Percentiles rank a stretch among this genome's conserved stretches.
Conservation (phyloP, 352 stramenopile genomes). For the Plasmopara viticola region DNA sequence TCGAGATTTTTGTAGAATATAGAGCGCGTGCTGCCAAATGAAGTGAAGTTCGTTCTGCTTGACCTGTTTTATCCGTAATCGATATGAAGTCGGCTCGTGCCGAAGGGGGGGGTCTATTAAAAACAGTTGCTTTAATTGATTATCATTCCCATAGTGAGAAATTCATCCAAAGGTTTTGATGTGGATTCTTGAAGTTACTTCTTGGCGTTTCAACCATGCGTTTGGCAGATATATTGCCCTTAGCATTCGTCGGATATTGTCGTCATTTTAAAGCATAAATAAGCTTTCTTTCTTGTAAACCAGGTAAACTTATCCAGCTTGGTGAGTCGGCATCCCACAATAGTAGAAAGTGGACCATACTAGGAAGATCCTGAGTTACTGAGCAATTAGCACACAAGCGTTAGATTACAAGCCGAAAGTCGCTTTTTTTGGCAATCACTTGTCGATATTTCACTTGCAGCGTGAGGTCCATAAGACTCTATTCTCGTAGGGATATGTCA, state of each 20-base stretch:
- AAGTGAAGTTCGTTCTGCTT: slow-evolving; percentile 33
- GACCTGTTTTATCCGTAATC: slow-evolving; percentile 24
- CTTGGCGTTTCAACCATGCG: neutral
- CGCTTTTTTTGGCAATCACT: too few relatives aligned
- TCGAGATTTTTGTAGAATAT: neutral
- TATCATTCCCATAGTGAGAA: slow-evolving; percentile 31
- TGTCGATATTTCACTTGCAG: too few relatives aligned
- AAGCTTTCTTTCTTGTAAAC: slow-evolving; percentile 35
- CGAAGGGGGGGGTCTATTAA: slow-evolving; percentile 1
- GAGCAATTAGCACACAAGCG: neutral
- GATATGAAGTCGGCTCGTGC: slow-evolving; percentile 2
- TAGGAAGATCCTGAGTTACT: slow-evolving; percentile 26
- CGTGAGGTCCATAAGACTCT: slow-evolving; percentile 8
- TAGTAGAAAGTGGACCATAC: slow-evolving; percentile 30
- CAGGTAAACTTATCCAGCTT: slow-evolving; percentile 23
- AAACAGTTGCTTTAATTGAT: slow-evolving; percentile 23
- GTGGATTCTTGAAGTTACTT: neutral
- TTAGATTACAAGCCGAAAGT: too few relatives aligned
- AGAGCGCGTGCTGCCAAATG: slow-evolving; percentile 37
- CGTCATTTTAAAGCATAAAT: slow-evolving; percentile 27
- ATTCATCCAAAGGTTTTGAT: slow-evolving; percentile 37
- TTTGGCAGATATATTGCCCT: slow-evolving; percentile 15
- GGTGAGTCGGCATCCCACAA: slow-evolving; percentile 41
- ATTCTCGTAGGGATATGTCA: slow-evolving; percentile 19
- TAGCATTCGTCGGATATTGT: slow-evolving; percentile 21